phyloP scores from a whole-genome alignment of 176 grass and related monocot species.

The Carex scoparia region DNA sequence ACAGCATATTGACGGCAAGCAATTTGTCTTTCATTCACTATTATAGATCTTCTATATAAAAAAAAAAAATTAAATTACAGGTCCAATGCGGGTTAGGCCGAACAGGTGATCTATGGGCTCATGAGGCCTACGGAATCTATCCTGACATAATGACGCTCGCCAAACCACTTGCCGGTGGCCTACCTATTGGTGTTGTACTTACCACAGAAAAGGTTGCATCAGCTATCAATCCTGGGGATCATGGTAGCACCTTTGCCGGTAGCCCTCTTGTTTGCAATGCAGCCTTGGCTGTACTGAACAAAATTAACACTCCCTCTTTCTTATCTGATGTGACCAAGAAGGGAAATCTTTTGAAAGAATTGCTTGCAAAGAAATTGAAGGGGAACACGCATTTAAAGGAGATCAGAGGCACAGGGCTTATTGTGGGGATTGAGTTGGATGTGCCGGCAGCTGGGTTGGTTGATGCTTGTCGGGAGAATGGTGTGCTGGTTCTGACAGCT shows the following conservation, averaged over 20 bases:
- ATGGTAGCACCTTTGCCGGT: constrained; percentile 67
- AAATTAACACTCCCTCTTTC: constrained; percentile 61
- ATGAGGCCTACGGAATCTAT: constrained; percentile 46
- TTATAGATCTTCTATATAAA: not conserved
- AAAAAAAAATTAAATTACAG: constrained; percentile 22
- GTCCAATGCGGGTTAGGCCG: constrained; percentile 83
- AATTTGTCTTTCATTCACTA: not conserved
- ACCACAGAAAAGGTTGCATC: constrained; percentile 59
- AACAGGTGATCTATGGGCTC: constrained; percentile 72
- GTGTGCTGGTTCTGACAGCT: constrained; percentile 65
- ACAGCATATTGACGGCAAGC: not conserved
- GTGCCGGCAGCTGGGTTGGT: constrained; percentile 48
- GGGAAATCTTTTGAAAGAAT: constrained; percentile 61
- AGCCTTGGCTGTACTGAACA: constrained; percentile 57
- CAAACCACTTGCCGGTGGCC: constrained; percentile 68
- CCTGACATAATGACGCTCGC: constrained; percentile 90
- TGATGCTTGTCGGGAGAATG: constrained; percentile 49
- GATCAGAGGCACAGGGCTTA: constrained; percentile 60
- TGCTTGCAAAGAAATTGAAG: constrained; percentile 50
- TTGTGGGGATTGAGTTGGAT: constrained; percentile 67
- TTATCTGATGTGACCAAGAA: constrained; percentile 46
- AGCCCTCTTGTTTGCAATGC: constrained; percentile 48
- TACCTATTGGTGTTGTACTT: constrained; percentile 61
- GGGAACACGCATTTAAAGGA: constrained; percentile 60
- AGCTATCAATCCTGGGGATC: constrained; percentile 61